Evolutionary conservation across 345 rosid genomes (phyloP).

Genomic region (Noccaea caerulescens): DNA sequence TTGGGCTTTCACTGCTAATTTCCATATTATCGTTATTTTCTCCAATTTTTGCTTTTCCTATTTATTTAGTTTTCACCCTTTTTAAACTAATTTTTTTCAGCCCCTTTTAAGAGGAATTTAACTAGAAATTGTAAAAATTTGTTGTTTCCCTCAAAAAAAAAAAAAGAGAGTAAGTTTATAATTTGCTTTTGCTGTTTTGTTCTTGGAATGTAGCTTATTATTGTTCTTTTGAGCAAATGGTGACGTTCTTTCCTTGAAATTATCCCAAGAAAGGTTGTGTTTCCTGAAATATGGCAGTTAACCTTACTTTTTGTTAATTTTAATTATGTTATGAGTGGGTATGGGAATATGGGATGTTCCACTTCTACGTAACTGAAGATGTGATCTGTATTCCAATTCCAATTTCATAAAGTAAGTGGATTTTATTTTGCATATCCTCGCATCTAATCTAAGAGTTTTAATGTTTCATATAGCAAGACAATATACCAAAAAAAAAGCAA

Average conservation of each 20-base stretch:
- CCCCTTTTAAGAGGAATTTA: conserved; percentile 18
- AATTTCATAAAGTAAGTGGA: neutral
- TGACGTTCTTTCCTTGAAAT: neutral
- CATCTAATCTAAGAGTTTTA: conserved; percentile 23
- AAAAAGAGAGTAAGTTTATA: neutral
- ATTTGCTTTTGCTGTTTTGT: neutral
- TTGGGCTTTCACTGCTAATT: conserved; percentile 81
- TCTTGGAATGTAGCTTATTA: neutral
- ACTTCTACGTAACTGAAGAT: neutral
- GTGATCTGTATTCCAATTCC: conserved; percentile 19
- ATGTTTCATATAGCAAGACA: conserved; percentile 15
- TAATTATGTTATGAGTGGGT: conserved; percentile 9
- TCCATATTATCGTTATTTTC: neutral
- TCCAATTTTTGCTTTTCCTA: neutral
- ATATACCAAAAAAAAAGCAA: conserved; percentile 15
- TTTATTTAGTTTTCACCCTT: neutral
- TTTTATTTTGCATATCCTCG: conserved; percentile 11
- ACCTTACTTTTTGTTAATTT: neutral
- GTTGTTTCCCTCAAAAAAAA: neutral
- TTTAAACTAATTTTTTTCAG: conserved; percentile 10
- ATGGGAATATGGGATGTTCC: neutral
- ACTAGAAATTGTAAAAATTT: conserved; percentile 33
- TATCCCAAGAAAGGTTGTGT: neutral
- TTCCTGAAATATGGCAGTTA: neutral
- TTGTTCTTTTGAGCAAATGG: neutral